phyloP scores from a whole-genome alignment of 441 rosid genomes.

The Euphorbia celastroides region DNA sequence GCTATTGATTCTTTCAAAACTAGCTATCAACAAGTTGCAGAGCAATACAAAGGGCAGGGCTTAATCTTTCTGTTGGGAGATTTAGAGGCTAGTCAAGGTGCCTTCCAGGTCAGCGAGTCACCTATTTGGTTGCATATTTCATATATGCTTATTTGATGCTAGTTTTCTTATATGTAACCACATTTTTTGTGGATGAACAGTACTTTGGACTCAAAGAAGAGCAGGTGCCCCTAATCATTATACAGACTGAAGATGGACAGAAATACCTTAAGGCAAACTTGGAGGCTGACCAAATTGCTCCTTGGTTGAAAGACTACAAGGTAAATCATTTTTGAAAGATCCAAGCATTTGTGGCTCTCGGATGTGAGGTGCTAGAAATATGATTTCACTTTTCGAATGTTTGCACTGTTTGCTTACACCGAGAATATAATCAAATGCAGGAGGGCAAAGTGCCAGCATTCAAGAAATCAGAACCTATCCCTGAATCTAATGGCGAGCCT shows the following conservation, averaged over 20 bases:
- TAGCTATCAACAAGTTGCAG: conserved; percentile 69
- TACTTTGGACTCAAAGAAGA: conserved; percentile 82
- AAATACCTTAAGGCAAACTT: conserved; percentile 70
- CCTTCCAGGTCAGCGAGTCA: conserved; percentile 60
- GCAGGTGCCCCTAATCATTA: conserved; percentile 72
- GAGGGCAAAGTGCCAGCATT: conserved; percentile 61
- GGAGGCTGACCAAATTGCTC: conserved; percentile 60
- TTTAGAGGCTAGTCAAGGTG: conserved; percentile 72
- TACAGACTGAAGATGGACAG: conserved; percentile 61
- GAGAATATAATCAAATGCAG: conserved; percentile 31
- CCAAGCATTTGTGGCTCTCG: not conserved
- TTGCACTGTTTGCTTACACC: not conserved
- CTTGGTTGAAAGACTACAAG: conserved; percentile 89
- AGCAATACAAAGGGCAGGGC: conserved; percentile 63
- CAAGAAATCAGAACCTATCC: conserved; percentile 83
- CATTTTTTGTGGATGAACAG: conserved; percentile 36
- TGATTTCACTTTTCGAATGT: not conserved
- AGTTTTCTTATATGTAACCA: not conserved
- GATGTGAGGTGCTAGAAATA: not conserved
- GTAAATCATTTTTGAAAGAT: conserved; percentile 25
- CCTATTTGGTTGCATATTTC: conserved; percentile 8
- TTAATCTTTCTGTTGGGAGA: conserved; percentile 79
- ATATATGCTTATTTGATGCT: not conserved
- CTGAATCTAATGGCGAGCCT: conserved; percentile 72
- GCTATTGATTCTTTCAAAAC: conserved; percentile 53